Evolutionary conservation across 179 eudicot genomes (phyloP).

Genomic region (Silene noctiflora): DNA sequence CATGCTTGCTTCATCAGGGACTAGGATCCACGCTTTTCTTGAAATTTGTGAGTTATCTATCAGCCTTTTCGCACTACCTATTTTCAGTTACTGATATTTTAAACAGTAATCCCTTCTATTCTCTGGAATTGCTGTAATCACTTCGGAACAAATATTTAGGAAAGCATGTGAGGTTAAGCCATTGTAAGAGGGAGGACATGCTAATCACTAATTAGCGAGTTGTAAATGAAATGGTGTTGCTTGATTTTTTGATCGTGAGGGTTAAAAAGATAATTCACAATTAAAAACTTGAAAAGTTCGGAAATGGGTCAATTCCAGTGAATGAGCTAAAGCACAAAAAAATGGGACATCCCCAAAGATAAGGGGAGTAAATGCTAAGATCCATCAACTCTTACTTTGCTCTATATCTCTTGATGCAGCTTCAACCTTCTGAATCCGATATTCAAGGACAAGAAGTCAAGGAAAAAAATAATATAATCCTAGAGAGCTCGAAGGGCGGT

Average conservation of each 20-base stretch:
- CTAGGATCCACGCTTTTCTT: conserved; percentile 56
- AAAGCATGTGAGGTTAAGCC: too few relatives aligned
- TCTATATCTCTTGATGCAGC: conserved; percentile 33
- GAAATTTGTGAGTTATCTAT: conserved; percentile 37
- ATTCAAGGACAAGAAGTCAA: conserved; percentile 34
- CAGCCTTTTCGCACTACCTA: not conserved
- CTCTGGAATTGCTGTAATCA: not conserved
- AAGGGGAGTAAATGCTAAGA: not conserved
- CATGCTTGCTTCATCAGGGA: conserved; percentile 88
- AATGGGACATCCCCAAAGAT: not conserved
- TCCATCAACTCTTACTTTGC: not conserved
- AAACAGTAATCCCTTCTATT: not conserved
- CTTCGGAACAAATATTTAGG: not conserved
- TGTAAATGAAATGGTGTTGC: too few relatives aligned
- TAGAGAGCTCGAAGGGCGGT: conserved; percentile 46
- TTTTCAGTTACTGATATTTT: not conserved
- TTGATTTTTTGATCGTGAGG: too few relatives aligned
- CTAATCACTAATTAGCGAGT: too few relatives aligned
- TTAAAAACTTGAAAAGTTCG: too few relatives aligned
- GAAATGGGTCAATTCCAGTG: too few relatives aligned
- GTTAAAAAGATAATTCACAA: too few relatives aligned
- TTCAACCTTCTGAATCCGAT: conserved; percentile 32
- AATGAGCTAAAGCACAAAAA: too few relatives aligned
- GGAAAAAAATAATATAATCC: conserved; percentile 41
- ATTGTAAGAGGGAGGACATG: too few relatives aligned